These are phyloP conservation scores for Geotrichum klebahnii DNA, from an alignment of 1,139 yeast species.

Conservation along the genomic window DNA sequence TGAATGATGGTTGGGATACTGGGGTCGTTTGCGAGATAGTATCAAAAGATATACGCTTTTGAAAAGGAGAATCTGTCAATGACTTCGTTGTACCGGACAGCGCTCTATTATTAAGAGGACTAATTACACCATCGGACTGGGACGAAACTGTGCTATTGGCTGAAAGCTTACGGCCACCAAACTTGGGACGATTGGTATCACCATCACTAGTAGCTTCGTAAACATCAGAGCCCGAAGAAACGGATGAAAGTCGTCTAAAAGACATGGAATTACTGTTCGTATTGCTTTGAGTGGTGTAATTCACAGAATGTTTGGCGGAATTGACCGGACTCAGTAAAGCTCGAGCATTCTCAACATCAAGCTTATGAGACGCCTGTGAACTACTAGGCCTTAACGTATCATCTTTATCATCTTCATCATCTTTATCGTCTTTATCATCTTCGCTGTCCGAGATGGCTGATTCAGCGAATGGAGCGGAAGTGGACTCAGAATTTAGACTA, in stretches of 20 bases:
- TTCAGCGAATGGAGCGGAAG: no score
- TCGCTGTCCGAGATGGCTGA: not conserved
- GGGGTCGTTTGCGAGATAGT: constrained; percentile 24
- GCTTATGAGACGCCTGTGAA: not conserved
- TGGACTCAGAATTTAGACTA: no score
- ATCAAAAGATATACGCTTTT: constrained; percentile 31
- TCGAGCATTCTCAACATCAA: not conserved
- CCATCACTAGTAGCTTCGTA: not conserved
- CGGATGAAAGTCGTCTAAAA: constrained; percentile 11
- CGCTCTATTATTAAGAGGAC: not conserved
- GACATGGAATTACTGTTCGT: constrained; percentile 16
- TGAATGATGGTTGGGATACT: constrained; percentile 1
- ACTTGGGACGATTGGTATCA: not conserved
- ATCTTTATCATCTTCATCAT: not conserved
- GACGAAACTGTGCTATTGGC: not conserved
- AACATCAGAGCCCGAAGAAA: constrained; percentile 2
- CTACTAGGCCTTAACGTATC: not conserved
- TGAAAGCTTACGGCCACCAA: constrained; percentile 1
- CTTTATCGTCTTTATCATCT: no score
- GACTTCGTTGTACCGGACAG: no score
- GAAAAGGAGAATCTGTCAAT: constrained; percentile 25
- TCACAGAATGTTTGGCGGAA: not conserved
- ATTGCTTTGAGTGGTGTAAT: constrained; percentile 15
- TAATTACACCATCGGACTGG: not conserved
- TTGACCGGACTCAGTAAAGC: not conserved